Conservation (phyloP, 371 early-diverging fungal species). For the Zychaea mexicana region DNA sequence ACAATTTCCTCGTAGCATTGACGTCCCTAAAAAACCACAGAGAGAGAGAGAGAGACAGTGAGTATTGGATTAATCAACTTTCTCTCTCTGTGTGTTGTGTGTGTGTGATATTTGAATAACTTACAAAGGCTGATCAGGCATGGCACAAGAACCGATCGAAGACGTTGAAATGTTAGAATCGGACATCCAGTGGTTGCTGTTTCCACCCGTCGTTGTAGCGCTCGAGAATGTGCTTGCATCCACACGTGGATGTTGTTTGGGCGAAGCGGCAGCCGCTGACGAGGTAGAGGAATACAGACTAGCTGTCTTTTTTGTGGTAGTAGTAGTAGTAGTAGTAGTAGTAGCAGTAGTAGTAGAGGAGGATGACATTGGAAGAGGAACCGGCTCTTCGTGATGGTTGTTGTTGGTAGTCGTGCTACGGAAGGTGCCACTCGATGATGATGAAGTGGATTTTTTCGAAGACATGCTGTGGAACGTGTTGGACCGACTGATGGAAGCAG, state of each 20-base stretch:
- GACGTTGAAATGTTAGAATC: conserved; percentile 1
- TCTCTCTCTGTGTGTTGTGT: not conserved
- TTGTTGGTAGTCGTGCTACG: conserved; percentile 17
- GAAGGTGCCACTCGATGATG: conserved; percentile 12
- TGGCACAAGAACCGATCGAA: not conserved
- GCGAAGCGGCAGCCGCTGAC: too few species aligned
- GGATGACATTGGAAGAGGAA: not conserved
- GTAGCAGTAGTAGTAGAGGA: not conserved
- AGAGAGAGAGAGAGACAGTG: too few species aligned
- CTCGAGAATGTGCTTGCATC: conserved; percentile 10
- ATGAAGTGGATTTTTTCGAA: conserved; percentile 28
- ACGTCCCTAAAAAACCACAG: not conserved
- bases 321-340: not conserved
- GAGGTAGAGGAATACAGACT: conserved; percentile 6
- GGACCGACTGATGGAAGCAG: conserved; percentile 34
- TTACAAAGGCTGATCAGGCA: conserved; percentile 1
- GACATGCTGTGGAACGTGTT: conserved; percentile 50
- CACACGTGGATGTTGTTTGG: conserved; percentile 8
- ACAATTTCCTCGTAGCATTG: conserved; percentile 22
- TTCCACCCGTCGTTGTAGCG: not conserved
- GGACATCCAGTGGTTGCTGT: not conserved
- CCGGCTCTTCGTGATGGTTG: not conserved
- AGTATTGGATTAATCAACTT: too few species aligned
- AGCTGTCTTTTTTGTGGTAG: not conserved
- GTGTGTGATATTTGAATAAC: not conserved